Percentiles rank a stretch among this genome's conserved stretches.
These are phyloP conservation scores for Phytophthora agathidicida DNA, from an alignment of 352 stramenopile genomes.

Conservation along the genomic window DNA sequence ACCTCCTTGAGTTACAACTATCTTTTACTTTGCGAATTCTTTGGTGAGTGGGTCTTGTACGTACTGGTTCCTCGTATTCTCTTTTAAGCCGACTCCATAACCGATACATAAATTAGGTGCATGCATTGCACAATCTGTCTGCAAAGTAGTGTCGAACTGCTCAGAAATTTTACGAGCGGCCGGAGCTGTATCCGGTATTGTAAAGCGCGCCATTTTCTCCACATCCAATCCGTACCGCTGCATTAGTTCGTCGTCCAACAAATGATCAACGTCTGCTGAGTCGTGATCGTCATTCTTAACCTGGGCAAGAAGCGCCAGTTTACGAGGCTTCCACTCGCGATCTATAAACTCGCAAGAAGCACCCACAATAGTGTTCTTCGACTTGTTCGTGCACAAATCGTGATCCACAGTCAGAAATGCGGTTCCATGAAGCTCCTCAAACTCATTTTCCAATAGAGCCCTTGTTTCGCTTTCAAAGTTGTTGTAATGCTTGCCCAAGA, in stretches of 20 bases:
- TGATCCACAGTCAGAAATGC: conserved; percentile 7
- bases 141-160: conserved; percentile 8
- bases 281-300: conserved; percentile 8
- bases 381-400: conserved; percentile 5
- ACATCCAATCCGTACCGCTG: background rate
- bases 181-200: conserved; percentile 2
- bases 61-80: background rate
- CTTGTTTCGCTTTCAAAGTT: background rate
- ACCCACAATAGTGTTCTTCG: conserved; percentile 8
- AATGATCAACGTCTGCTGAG: background rate
- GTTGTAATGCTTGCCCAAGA: background rate
- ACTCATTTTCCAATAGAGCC: background rate
- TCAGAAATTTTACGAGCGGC: background rate
- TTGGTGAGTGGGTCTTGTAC: background rate
- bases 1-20: background rate
- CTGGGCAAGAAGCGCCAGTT: background rate
- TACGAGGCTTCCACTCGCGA: background rate
- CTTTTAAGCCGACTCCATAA: background rate
- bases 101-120: conserved; percentile 6
- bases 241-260: background rate
- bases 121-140: conserved; percentile 3
- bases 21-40: background rate
- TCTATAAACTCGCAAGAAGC: background rate
- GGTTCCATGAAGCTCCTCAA: background rate
- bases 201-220: conserved; percentile 1